Evolutionary conservation across 176 grass and related monocot genomes (phyloP).

Genomic region (Cenchrus purpureus): DNA sequence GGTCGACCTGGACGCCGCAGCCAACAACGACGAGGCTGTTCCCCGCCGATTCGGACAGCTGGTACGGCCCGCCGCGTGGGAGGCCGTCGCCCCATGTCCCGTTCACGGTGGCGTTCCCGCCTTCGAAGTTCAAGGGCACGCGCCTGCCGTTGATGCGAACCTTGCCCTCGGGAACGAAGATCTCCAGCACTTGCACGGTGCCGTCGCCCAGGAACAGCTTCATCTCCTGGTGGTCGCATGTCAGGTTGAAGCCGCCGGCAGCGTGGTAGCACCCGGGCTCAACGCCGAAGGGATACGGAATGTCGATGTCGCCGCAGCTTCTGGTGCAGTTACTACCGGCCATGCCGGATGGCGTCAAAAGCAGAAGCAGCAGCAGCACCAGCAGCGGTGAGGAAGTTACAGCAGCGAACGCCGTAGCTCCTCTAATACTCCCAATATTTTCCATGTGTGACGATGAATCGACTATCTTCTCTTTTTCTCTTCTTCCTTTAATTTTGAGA

Average conservation of each 20-base stretch:
- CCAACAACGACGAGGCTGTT: not conserved
- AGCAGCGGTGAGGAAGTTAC: not conserved
- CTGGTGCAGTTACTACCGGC: not conserved
- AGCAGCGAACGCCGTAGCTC: not conserved
- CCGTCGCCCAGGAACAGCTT: constrained; percentile 45
- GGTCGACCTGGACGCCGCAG: not conserved
- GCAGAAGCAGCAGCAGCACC: not conserved
- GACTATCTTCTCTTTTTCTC: too few relatives aligned
- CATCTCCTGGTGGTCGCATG: not conserved
- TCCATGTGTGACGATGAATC: not conserved
- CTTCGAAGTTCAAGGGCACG: not conserved
- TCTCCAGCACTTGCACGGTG: constrained; percentile 43
- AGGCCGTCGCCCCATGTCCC: not conserved
- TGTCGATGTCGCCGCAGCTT: not conserved
- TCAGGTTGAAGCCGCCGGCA: not conserved
- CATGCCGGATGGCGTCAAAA: not conserved
- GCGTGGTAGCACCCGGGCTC: not conserved
- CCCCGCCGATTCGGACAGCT: not conserved
- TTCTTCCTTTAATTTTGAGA: too few relatives aligned
- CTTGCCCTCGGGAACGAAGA: constrained; percentile 23
- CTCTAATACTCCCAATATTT: not conserved
- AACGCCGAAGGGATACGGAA: not conserved
- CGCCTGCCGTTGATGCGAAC: constrained; percentile 42
- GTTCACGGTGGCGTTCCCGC: not conserved
- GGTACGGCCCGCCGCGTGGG: not conserved